Evolutionary conservation across 257 asterid genomes (phyloP), one percentile per base, ranked within the genome.

Genomic region (Salvia splendens): DNA sequence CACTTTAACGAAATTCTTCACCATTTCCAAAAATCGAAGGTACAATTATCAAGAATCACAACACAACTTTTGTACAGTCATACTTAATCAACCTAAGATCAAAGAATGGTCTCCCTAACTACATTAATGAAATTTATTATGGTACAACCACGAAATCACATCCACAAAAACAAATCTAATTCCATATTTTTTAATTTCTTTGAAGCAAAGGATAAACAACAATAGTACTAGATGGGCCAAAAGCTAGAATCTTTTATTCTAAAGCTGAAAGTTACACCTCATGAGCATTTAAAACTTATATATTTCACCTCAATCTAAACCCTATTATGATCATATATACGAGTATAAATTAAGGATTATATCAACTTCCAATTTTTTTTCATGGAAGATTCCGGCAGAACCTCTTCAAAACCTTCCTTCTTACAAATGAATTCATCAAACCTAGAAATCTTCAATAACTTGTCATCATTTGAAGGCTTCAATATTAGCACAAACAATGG

Each of bases 81-180:
- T 69, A 72, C 84, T 81, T 68, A 59, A 75, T 73, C 78, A 81
- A 82, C 76, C 69, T 65, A 60, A 48, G 58, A 63, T 24, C 59
- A 67, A 69, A 55, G 52, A 66, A 78, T 83, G 92, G 88, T 79
- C 87, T 89, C 75, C 30, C 30, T 24, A 80, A 65, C 86, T 71
- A 59, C 15, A 83, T 83, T 56, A 71, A 79, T 74, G 73, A 73
- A 68, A 40, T 42, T 69, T 16, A 76, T 61, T 50, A 77, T 57
- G 82, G 87, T 49, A 78, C 84, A 73, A 33, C 53, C 75, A 74
- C 71, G 12, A 68, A 80, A 74, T 68, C 68, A 61, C 64, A 46
- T 69, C 81, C 83, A 74, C 60, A 74, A 24, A 66, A 50, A 59
- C 11, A 38, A 38, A 38, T 5, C 8, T 5, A 1, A 6, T 40